Conservation (phyloP, 1,139 yeast species). For the Pneumocystis murina region DNA sequence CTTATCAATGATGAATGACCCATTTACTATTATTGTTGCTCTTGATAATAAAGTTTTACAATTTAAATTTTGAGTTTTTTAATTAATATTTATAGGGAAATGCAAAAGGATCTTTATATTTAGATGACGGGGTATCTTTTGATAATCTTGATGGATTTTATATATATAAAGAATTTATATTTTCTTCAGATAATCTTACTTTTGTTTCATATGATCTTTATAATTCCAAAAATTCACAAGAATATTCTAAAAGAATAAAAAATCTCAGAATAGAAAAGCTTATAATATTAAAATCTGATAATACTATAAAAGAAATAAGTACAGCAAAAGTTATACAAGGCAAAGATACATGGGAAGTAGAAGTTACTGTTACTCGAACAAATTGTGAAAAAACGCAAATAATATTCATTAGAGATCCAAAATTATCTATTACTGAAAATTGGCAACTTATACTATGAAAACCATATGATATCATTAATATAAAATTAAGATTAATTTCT, state of each 20-base stretch:
- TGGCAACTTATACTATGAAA: constrained; percentile 28
- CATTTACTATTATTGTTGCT: constrained; percentile 63
- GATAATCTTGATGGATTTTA: constrained; percentile 39
- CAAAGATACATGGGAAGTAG: constrained; percentile 27
- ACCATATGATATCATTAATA: not conserved
- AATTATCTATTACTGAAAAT: constrained; percentile 31
- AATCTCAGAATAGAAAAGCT: constrained; percentile 42
- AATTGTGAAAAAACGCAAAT: constrained; percentile 17
- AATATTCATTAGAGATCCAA: constrained; percentile 39
- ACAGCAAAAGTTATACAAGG: constrained; percentile 24
- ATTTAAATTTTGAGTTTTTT: not conserved
- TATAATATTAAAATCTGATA: constrained; percentile 34
- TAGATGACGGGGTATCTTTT: constrained; percentile 75
- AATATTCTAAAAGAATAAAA: constrained; percentile 20
- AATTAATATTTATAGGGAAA: constrained; percentile 21
- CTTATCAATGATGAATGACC: constrained; percentile 62
- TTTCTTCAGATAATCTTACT: constrained; percentile 15
- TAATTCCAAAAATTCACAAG: constrained; percentile 16
- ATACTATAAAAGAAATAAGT: constrained; percentile 16
- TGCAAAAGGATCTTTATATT: constrained; percentile 51
- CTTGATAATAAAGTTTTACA: constrained; percentile 26
- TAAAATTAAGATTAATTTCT: not conserved
- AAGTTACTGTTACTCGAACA: constrained; percentile 16
- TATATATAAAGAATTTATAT: constrained; percentile 29
- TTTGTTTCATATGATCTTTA: constrained; percentile 15